Conservation (phyloP, 768 basidiomycete species). For the Phlebiopsis gigantea region DNA sequence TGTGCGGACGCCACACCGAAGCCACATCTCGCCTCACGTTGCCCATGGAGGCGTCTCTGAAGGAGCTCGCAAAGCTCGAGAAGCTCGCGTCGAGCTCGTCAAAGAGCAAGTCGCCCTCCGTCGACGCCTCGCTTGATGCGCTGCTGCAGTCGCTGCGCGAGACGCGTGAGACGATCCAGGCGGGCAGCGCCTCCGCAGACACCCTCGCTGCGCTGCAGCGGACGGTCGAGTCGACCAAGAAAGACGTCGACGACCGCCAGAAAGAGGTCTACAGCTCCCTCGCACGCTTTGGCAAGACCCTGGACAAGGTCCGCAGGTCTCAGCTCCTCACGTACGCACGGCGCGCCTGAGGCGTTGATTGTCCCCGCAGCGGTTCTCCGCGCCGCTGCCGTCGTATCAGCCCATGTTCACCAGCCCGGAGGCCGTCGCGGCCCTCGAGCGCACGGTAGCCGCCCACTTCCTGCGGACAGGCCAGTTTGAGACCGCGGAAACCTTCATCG, state of each 20-base stretch:
- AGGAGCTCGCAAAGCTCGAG: conserved; percentile 77
- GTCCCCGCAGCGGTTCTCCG: conserved; percentile 40
- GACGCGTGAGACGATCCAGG: conserved; percentile 47
- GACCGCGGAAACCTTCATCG: conserved; percentile 67
- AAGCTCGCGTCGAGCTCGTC: conserved; percentile 42
- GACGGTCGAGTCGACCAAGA: conserved; percentile 67
- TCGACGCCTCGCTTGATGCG: conserved; percentile 57
- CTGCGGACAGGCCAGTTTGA: conserved; percentile 79
- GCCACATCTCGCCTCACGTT: not conserved
- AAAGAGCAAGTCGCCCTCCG: conserved; percentile 50
- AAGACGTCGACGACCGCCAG: conserved; percentile 80
- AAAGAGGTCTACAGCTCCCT: conserved; percentile 83
- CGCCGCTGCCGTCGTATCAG: conserved; percentile 60
- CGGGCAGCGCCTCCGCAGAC: conserved; percentile 43
- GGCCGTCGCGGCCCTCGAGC: conserved; percentile 59
- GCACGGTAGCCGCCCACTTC: conserved; percentile 70
- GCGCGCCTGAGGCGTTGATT: conserved; percentile 7
- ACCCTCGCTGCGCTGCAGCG: conserved; percentile 46
- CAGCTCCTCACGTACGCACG: not conserved
- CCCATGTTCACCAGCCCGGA: conserved; percentile 58
- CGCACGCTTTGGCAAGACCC: conserved; percentile 71
- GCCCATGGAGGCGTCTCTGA: conserved; percentile 67
- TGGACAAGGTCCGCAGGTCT: conserved; percentile 72
- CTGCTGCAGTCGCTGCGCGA: conserved; percentile 54
- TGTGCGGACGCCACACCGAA: not conserved